Evolutionary conservation across 1,284 basidiomycete species (phyloP), one percentile per base, ranked within the genome.

Genomic region (Ceratobasidium papillatum): DNA sequence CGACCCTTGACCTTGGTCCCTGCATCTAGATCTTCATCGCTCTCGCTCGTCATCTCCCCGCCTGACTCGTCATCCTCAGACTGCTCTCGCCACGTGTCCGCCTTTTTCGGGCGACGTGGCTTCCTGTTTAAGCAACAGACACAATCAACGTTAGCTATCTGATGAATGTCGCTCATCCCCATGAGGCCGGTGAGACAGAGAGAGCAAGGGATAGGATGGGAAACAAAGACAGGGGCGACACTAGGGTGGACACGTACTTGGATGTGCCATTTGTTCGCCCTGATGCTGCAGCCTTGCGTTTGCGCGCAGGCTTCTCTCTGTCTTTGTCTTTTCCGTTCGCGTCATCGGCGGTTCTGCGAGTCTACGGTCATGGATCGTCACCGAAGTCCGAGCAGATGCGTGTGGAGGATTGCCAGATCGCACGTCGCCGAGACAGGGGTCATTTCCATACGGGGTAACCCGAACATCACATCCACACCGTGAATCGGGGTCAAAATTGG

Each of bases 11-110:
- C 3, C 51, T 69, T 56, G 25, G 2, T 34, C 30, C 9, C 56
- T 19, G 45, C 19, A 34, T 51, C 68, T 9, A 72, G 51, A 14
- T 77, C 75, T 14, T 75, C 69, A 49, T 77, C 76, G 34, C 62
- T 66, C 32, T 77, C 75, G 12, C 54, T 74, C 17, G 75, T 72
- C 63, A 54, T 52, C 25, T 74, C 77, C 11, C 68, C 76, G 22
- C 75, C 66, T 25, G 72, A 74, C 47, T 78, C 72, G 30, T 76
- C 73, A 49, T 78, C 76, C 3, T 76, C 75, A 3, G 77, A 76
- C 30, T 69, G 52, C 25, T 69, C 66, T 2, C 66, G 51, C 54
- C 72, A 74, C 22, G 71, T 52, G 38, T 64, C 59, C 54, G 68
- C 56, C 58, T 68, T 76, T 74, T 77, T 78, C 27, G 22, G 69